phyloP scores from a whole-genome alignment of 805 yeast genomes.

The Suhomyces sp. region DNA sequence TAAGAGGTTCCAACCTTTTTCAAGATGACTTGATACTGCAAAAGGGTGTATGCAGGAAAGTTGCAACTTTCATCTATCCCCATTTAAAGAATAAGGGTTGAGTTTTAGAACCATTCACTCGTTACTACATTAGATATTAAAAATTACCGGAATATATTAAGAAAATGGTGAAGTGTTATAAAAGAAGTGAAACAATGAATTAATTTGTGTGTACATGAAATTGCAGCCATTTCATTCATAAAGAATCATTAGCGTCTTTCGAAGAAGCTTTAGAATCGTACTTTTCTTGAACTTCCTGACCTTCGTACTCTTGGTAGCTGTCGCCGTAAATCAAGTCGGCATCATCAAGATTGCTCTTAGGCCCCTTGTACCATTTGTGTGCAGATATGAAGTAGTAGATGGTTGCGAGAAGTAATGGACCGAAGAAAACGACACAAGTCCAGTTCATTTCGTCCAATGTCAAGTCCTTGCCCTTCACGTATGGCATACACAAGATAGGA shows the following conservation, averaged over 20 bases:
- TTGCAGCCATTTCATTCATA: too few species aligned
- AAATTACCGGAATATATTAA: too few species aligned
- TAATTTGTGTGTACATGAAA: too few species aligned
- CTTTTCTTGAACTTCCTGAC: slow-evolving; percentile 1
- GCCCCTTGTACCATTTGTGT: slow-evolving; percentile 61
- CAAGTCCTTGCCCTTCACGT: slow-evolving; percentile 33
- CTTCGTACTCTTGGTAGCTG: slow-evolving; percentile 8
- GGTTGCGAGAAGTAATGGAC: slow-evolving; percentile 53
- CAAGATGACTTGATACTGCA: too few species aligned
- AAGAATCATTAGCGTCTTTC: slow-evolving; percentile 2
- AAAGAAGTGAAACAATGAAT: too few species aligned
- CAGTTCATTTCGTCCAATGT: slow-evolving; percentile 49
- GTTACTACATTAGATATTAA: too few species aligned
- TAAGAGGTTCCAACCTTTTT: too few species aligned
- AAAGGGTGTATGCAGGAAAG: too few species aligned
- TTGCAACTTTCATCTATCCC: too few species aligned
- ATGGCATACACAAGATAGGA: slow-evolving; percentile 61
- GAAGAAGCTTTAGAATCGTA: neutral
- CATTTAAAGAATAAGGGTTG: too few species aligned
- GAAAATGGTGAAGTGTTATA: too few species aligned
- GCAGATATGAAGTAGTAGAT: slow-evolving; percentile 54
- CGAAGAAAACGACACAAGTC: slow-evolving; percentile 62
- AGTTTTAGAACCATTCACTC: too few species aligned
- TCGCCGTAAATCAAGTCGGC: slow-evolving; percentile 28
- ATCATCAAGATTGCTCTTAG: slow-evolving; percentile 51